Conservation (phyloP, 2,329 filamentous ascomycete species). For the Parafenestella ontariensis region DNA sequence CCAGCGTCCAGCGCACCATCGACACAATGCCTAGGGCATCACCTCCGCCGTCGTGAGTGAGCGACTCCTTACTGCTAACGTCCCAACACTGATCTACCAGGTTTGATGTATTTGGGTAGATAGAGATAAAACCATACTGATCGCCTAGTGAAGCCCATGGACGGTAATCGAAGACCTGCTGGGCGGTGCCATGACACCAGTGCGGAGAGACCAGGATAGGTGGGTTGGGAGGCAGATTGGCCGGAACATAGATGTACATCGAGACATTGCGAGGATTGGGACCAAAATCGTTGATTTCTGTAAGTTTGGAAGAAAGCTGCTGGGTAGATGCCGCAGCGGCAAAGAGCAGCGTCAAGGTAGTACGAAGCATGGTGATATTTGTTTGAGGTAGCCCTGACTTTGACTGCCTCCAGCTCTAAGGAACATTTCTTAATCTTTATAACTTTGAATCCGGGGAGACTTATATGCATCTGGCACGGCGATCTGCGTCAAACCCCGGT, state of each 20-base stretch:
- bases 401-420: not conserved
- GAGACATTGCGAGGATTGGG: slow-evolving; percentile 44
- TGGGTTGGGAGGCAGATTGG: slow-evolving; percentile 34
- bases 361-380: slow-evolving; percentile 5
- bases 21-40: slow-evolving; percentile 44
- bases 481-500: slow-evolving; percentile 4
- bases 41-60: slow-evolving; percentile 44
- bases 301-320: slow-evolving; percentile 34
- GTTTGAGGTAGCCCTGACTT: no score
- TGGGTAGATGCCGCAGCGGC: slow-evolving; percentile 25
- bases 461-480: slow-evolving; percentile 4
- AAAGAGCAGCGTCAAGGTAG: slow-evolving; percentile 15
- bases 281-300: slow-evolving; percentile 37
- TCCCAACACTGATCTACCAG: slow-evolving; percentile 45
- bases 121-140: slow-evolving; percentile 44
- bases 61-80: slow-evolving; percentile 40
- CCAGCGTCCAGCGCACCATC: slow-evolving; percentile 39
- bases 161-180: slow-evolving; percentile 36
- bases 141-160: slow-evolving; percentile 41
- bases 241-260: slow-evolving; percentile 44
- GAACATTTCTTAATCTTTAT: slow-evolving; percentile 1
- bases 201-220: slow-evolving; percentile 43
- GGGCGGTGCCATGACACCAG: slow-evolving; percentile 44
- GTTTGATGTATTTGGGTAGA: slow-evolving; percentile 42
- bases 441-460: not conserved